Evolutionary conservation across 768 basidiomycete species (phyloP).

Genomic region (Mycena pura): DNA sequence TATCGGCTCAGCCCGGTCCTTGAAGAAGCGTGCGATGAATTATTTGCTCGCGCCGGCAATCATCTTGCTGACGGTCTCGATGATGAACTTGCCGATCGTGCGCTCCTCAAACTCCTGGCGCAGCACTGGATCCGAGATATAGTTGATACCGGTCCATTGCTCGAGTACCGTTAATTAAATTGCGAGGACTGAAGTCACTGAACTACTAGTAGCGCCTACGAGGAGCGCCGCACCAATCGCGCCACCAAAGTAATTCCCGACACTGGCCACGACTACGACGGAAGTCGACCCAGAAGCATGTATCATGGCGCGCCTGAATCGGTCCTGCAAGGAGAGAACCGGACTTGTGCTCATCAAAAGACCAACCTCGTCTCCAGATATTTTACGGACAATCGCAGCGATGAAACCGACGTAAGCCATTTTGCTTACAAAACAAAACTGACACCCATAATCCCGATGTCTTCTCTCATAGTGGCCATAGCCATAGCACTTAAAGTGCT

Average conservation of each 20-base stretch:
- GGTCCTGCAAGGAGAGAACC: background rate
- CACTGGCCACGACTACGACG: background rate
- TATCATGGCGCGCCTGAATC: slow-evolving; percentile 3
- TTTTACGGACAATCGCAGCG: background rate
- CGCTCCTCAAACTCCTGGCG: background rate
- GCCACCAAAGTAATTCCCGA: background rate
- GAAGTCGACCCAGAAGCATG: background rate
- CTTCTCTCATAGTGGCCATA: too few relatives aligned
- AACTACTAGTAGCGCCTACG: background rate
- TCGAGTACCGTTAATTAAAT: background rate
- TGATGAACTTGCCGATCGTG: background rate
- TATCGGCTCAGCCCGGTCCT: background rate
- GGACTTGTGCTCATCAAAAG: background rate
- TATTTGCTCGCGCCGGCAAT: background rate
- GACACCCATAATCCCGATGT: too few relatives aligned
- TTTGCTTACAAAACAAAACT: too few relatives aligned
- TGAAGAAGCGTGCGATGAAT: background rate
- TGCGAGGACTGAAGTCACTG: too few relatives aligned
- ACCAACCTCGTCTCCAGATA: background rate
- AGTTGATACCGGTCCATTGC: background rate
- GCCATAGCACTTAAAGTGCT: too few relatives aligned
- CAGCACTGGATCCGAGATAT: background rate
- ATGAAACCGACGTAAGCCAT: background rate
- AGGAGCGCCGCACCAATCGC: background rate
- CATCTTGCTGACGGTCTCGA: background rate